Percentiles rank a stretch among this genome's conserved stretches.
These are phyloP conservation scores for Venturia nashicola DNA, from an alignment of 2,329 filamentous ascomycete genomes.

Conservation along the genomic window DNA sequence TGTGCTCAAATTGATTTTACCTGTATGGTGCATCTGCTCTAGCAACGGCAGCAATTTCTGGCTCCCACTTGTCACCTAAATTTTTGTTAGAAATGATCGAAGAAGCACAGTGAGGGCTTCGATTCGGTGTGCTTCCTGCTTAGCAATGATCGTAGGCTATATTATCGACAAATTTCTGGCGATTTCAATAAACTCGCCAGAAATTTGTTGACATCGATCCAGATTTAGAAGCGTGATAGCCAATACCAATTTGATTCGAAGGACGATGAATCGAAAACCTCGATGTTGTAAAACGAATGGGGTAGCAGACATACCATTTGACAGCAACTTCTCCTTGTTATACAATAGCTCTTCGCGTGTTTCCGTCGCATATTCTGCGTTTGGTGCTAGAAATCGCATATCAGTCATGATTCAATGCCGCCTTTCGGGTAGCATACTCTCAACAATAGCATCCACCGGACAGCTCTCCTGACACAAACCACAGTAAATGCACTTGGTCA, in stretches of 20 bases:
- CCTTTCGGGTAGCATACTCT: slow-evolving; percentile 36
- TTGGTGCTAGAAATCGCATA: slow-evolving; percentile 39
- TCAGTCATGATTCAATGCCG: neutral
- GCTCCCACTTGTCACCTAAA: slow-evolving; percentile 62
- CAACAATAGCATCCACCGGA: slow-evolving; percentile 89
- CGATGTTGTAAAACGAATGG: slow-evolving; percentile 34
- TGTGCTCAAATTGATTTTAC: slow-evolving; percentile 14
- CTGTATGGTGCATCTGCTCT: slow-evolving; percentile 77
- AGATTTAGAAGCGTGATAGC: neutral
- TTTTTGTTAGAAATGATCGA: neutral
- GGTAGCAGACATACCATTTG: slow-evolving; percentile 51
- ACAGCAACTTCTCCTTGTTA: slow-evolving; percentile 89
- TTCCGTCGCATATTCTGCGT: slow-evolving; percentile 64
- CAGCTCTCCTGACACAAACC: slow-evolving; percentile 98
- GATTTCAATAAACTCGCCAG: slow-evolving; percentile 11
- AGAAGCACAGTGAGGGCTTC: neutral
- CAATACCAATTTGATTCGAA: neutral
- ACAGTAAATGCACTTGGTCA: slow-evolving; percentile 99
- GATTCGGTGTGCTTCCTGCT: neutral
- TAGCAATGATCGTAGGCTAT: neutral
- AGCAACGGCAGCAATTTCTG: slow-evolving; percentile 83
- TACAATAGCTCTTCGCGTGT: slow-evolving; percentile 88
- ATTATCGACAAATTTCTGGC: slow-evolving; percentile 12
- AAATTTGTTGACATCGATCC: neutral
- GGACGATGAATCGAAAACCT: neutral